Evolutionary conservation across 768 basidiomycete species (phyloP).

Genomic region (Suillus weaverae): DNA sequence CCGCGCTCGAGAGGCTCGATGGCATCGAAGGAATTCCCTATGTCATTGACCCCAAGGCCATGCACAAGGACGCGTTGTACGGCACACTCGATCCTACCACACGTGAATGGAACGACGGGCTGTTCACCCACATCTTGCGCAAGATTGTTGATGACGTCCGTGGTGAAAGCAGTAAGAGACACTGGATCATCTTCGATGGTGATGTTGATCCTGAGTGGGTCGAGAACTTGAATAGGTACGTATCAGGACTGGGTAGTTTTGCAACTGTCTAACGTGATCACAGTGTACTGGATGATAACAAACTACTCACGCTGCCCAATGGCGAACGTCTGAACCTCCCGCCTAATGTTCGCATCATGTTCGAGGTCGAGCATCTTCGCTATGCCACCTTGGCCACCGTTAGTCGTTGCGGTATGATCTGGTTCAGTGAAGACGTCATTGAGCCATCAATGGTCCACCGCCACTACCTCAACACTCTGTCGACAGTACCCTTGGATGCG

Average conservation of each 20-base stretch:
- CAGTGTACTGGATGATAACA: slow-evolving; percentile 99
- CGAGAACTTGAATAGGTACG: slow-evolving; percentile 96
- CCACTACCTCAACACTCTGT: slow-evolving; percentile 80
- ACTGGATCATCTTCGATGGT: slow-evolving; percentile 99
- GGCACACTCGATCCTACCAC: slow-evolving; percentile 97
- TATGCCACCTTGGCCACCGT: slow-evolving; percentile 98
- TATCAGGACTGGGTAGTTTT: slow-evolving; percentile 9
- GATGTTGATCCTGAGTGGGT: slow-evolving; percentile 99
- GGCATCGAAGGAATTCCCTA: slow-evolving; percentile 91
- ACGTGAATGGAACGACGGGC: slow-evolving; percentile 98
- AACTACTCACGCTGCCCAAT: slow-evolving; percentile 93
- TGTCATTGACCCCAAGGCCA: slow-evolving; percentile 98
- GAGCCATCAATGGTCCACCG: slow-evolving; percentile 89
- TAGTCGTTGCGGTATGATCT: slow-evolving; percentile 99
- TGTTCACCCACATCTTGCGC: slow-evolving; percentile 96
- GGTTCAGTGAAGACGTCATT: slow-evolving; percentile 98
- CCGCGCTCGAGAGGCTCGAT: slow-evolving; percentile 87
- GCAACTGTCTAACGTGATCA: slow-evolving; percentile 4
- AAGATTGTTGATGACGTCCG: slow-evolving; percentile 99
- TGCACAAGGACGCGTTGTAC: slow-evolving; percentile 97
- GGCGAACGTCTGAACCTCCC: slow-evolving; percentile 97
- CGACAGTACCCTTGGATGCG: slow-evolving; percentile 74
- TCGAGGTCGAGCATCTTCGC: slow-evolving; percentile 96
- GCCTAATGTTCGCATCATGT: slow-evolving; percentile 97
- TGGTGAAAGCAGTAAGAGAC: slow-evolving; percentile 93